These are phyloP conservation scores for Pseudodiploospora longispora DNA, from an alignment of 2,329 filamentous ascomycete species.

Conservation along the genomic window DNA sequence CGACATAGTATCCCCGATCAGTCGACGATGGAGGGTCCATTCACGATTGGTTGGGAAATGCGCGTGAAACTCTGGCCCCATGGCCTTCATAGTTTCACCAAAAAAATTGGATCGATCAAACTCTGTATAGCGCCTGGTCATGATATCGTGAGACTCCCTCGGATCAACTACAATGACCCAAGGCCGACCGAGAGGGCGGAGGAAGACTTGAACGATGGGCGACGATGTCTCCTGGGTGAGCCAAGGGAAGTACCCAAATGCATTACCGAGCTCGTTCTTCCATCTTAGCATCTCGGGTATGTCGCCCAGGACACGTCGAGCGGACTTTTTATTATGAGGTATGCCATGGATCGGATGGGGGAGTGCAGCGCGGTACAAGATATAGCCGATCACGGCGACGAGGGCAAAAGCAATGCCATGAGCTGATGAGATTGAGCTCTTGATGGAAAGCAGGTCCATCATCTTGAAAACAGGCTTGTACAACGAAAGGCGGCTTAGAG, in stretches of 20 bases:
- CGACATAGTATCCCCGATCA: too few relatives aligned
- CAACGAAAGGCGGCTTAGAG: too few relatives aligned
- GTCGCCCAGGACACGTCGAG: slow-evolving; percentile 3
- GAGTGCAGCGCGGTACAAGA: neutral
- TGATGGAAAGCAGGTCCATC: too few relatives aligned
- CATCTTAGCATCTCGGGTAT: slow-evolving; percentile 6
- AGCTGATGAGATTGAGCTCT: too few relatives aligned
- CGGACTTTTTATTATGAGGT: slow-evolving; percentile 4
- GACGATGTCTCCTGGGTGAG: slow-evolving; percentile 2
- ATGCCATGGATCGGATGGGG: slow-evolving; percentile 3
- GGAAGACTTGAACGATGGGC: slow-evolving; percentile 5
- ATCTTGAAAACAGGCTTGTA: too few relatives aligned
- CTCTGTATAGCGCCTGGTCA: slow-evolving; percentile 3
- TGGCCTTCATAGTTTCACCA: slow-evolving; percentile 3
- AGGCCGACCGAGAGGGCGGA: slow-evolving; percentile 2
- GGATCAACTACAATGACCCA: slow-evolving; percentile 4
- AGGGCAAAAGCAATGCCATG: too few relatives aligned
- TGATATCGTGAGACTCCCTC: slow-evolving; percentile 4
- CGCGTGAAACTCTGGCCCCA: slow-evolving; percentile 3
- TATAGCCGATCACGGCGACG: too few relatives aligned
- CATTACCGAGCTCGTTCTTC: slow-evolving; percentile 5
- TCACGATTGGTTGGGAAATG: too few relatives aligned
- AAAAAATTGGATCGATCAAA: slow-evolving; percentile 4
- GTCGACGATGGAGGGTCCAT: too few relatives aligned
- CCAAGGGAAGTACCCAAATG: slow-evolving; percentile 4